A percentile compares a stretch with the other conserved stretches of the same genome.
These are phyloP conservation scores for Westerdykella ornata DNA, from an alignment of 2,329 filamentous ascomycete species.

Conservation along the genomic window DNA sequence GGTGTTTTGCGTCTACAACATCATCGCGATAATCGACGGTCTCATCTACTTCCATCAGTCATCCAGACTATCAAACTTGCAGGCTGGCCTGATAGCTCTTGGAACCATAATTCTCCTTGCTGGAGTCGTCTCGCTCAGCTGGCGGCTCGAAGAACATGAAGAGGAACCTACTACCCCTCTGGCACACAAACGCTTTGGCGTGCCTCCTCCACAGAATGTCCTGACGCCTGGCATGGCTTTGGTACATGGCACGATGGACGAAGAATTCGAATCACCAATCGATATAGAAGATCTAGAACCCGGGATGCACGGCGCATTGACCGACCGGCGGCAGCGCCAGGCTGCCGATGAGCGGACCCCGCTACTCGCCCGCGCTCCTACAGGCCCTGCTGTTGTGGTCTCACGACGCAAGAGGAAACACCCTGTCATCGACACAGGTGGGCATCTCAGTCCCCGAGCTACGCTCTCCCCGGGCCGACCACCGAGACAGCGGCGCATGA, in stretches of 20 bases:
- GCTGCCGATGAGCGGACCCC: slow-evolving; percentile 33
- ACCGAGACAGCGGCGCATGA: slow-evolving; percentile 34
- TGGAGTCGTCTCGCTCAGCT: slow-evolving; percentile 86
- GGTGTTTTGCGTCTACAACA: slow-evolving; percentile 98
- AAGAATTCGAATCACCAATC: slow-evolving; percentile 33
- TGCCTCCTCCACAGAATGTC: slow-evolving; percentile 52
- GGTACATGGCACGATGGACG: slow-evolving; percentile 62
- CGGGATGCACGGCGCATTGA: slow-evolving; percentile 20
- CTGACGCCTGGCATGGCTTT: slow-evolving; percentile 78
- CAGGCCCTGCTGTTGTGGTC: slow-evolving; percentile 23
- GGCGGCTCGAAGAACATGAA: slow-evolving; percentile 77
- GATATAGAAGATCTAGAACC: slow-evolving; percentile 26
- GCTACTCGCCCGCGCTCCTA: slow-evolving; percentile 29
- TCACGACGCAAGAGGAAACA: slow-evolving; percentile 19
- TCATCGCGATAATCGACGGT: slow-evolving; percentile 93
- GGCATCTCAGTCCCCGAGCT: slow-evolving; percentile 16
- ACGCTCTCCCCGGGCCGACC: slow-evolving; percentile 22
- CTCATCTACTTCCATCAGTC: slow-evolving; percentile 94
- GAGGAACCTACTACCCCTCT: slow-evolving; percentile 47
- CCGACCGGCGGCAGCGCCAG: slow-evolving; percentile 23
- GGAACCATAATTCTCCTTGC: slow-evolving; percentile 80
- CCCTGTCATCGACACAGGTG: slow-evolving; percentile 14
- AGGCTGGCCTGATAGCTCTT: slow-evolving; percentile 74
- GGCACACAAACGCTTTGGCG: slow-evolving; percentile 29
- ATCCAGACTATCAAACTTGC: slow-evolving; percentile 65